A percentile compares a stretch with the other conserved stretches of the same genome.
Evolutionary conservation across 257 asterid species (phyloP).

Genomic region (Oldenlandia corymbosa): DNA sequence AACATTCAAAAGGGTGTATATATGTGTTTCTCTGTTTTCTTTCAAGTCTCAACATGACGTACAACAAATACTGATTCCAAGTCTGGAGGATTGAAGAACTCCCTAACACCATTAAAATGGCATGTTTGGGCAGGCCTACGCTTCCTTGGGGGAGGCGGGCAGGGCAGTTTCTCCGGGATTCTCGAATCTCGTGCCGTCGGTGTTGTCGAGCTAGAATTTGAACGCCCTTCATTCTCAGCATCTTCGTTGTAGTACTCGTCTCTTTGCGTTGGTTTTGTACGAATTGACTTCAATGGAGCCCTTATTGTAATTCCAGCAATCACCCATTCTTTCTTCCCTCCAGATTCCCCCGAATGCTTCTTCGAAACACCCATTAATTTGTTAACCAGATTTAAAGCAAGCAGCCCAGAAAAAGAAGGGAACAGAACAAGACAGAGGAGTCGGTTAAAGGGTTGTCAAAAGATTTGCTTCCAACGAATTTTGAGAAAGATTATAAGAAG

Average conservation of each 20-base stretch:
- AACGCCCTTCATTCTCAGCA: slow-evolving; percentile 19
- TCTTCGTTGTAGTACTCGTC: slow-evolving; percentile 32
- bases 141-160: slow-evolving; percentile 89
- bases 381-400: not conserved
- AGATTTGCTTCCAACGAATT: no score
- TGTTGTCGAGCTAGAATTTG: slow-evolving; percentile 54
- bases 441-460: no score
- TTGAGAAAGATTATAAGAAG: no score
- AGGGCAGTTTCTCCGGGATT: slow-evolving; percentile 56
- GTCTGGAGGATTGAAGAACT: slow-evolving; percentile 73
- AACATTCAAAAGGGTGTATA: no score
- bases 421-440: slow-evolving; percentile 6
- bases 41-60: slow-evolving; percentile 41
- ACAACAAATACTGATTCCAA: slow-evolving; percentile 71
- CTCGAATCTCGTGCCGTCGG: slow-evolving; percentile 67
- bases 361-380: slow-evolving; percentile 55
- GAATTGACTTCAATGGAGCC: slow-evolving; percentile 53
- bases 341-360: slow-evolving; percentile 43
- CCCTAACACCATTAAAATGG: slow-evolving; percentile 49
- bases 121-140: slow-evolving; percentile 51
- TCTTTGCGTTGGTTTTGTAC: slow-evolving; percentile 36
- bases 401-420: not conserved
- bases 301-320: slow-evolving; percentile 56
- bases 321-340: slow-evolving; percentile 56
- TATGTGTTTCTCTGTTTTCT: no score